These are phyloP conservation scores for Daldinia concentrica DNA, from an alignment of 495 filamentous ascomycete genomes.

Conservation along the genomic window DNA sequence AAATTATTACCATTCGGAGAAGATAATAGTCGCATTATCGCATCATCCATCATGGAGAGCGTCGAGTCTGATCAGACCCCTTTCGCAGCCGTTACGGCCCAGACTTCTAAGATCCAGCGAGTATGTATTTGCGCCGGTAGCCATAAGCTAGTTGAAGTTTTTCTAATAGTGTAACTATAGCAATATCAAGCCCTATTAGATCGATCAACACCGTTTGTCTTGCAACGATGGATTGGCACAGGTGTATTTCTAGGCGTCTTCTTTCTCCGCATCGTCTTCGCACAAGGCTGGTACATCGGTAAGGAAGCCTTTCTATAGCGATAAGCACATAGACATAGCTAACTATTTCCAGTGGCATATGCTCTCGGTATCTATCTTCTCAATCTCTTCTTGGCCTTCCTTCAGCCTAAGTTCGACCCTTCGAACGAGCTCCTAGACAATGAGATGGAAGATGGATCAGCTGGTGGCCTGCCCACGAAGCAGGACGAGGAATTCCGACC, in stretches of 20 bases:
- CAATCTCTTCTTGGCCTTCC: constrained; percentile 98
- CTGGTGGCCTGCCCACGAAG: constrained; percentile 84
- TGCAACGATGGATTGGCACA: constrained; percentile 90
- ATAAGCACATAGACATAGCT: neutral
- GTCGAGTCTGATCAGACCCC: constrained; percentile 82
- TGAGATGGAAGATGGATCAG: constrained; percentile 91
- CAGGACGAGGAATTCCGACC: constrained; percentile 96
- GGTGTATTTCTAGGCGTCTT: constrained; percentile 77
- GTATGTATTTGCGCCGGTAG: constrained; percentile 43
- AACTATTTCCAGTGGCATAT: constrained; percentile 78
- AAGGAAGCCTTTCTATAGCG: constrained; percentile 43
- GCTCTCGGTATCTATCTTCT: constrained; percentile 98
- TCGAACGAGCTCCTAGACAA: constrained; percentile 90
- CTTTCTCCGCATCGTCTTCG: constrained; percentile 85
- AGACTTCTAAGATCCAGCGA: constrained; percentile 70
- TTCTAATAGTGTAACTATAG: constrained; percentile 60
- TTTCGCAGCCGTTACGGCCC: constrained; percentile 83
- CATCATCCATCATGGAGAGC: constrained; percentile 69
- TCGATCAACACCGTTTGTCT: constrained; percentile 84
- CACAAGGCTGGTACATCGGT: constrained; percentile 99
- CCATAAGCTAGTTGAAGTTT: neutral
- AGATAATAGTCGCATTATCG: constrained; percentile 4
- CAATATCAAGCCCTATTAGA: constrained; percentile 96
- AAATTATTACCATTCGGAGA: neutral
- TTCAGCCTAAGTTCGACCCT: constrained; percentile 98